Evolutionary conservation across 441 rosid species (phyloP).

Genomic region (Euphorbia corollata): DNA sequence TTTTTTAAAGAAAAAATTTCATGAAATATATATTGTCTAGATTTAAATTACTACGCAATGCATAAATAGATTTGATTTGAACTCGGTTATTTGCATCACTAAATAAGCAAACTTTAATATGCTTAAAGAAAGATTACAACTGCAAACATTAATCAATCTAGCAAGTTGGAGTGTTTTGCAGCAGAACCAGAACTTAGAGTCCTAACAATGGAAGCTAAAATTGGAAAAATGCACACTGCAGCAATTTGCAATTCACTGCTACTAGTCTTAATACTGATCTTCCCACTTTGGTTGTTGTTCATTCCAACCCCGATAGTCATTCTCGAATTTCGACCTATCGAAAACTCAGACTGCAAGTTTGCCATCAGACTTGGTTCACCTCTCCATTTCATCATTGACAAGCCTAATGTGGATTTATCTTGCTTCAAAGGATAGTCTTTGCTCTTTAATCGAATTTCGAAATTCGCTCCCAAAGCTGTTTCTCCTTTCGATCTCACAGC

Average conservation of each 20-base stretch:
- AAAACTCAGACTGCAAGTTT: slow-evolving; percentile 43
- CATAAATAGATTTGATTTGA: too few species aligned
- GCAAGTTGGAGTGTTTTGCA: not conserved
- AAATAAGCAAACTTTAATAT: too few species aligned
- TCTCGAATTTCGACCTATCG: slow-evolving; percentile 33
- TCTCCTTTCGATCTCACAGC: slow-evolving; percentile 34
- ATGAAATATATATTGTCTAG: too few species aligned
- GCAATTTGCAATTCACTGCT: slow-evolving; percentile 43
- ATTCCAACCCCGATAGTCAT: slow-evolving; percentile 39
- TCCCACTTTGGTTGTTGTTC: slow-evolving; percentile 47
- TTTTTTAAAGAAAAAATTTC: too few species aligned
- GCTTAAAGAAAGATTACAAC: too few species aligned
- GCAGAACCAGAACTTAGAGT: slow-evolving; percentile 14
- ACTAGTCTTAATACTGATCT: slow-evolving; percentile 40
- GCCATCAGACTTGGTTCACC: slow-evolving; percentile 36
- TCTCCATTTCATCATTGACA: slow-evolving; percentile 54
- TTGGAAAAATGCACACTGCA: slow-evolving; percentile 34
- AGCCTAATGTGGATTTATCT: slow-evolving; percentile 64
- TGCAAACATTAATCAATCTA: slow-evolving; percentile 1
- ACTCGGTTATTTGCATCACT: too few species aligned
- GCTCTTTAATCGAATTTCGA: slow-evolving; percentile 11
- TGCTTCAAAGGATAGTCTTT: slow-evolving; percentile 62
- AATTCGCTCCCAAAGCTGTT: slow-evolving; percentile 45
- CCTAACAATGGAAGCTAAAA: slow-evolving; percentile 25
- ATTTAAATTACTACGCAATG: too few species aligned